Conservation (phyloP, 257 asterid species). For the Solanum sejunctum region DNA sequence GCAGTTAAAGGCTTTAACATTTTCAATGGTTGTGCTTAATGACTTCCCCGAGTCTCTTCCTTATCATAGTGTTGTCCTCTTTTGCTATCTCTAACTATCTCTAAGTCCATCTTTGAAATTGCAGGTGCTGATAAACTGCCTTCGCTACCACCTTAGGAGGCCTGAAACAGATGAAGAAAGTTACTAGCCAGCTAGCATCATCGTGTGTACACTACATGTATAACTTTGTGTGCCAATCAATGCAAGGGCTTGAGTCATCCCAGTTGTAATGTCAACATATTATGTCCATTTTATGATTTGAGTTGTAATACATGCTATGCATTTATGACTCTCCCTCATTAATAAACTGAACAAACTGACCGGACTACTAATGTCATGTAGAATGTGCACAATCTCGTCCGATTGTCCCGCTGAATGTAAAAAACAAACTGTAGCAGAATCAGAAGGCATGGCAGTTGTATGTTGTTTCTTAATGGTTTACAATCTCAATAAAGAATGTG, state of each 20-base stretch:
- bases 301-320: neutral
- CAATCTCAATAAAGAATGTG: neutral
- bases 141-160: conserved; percentile 83
- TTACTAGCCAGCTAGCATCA: conserved; percentile 28
- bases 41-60: neutral
- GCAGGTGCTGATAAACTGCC: conserved; percentile 85
- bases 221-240: neutral
- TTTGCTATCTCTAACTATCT: neutral
- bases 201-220: neutral
- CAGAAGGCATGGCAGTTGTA: neutral
- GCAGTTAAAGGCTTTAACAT: neutral
- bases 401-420: neutral
- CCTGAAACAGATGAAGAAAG: conserved; percentile 88
- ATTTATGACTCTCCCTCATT: neutral
- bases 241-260: conserved; percentile 6
- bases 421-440: neutral
- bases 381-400: neutral
- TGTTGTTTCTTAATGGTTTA: neutral
- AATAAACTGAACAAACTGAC: neutral
- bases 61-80: neutral
- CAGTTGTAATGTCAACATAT: neutral
- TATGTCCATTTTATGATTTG: neutral
- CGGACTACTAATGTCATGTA: neutral
- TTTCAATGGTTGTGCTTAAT: neutral
- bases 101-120: neutral